These are phyloP conservation scores for Podospora anserina DNA, from an alignment of 495 filamentous ascomycete species.

Conservation along the genomic window DNA sequence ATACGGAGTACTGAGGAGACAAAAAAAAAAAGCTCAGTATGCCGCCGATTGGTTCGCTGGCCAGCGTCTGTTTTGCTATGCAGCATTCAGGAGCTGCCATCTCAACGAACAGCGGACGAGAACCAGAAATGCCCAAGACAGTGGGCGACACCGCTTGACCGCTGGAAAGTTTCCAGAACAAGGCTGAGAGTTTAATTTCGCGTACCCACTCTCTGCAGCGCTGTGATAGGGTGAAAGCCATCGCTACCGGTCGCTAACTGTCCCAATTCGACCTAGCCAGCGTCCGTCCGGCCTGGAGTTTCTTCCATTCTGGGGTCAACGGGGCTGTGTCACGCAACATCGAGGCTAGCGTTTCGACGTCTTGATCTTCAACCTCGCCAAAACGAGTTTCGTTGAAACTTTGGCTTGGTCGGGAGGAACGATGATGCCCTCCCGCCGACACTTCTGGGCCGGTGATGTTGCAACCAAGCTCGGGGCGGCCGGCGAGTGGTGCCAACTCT, in stretches of 20 bases:
- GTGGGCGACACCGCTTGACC: conserved; percentile 12
- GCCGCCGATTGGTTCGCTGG: conserved; percentile 23
- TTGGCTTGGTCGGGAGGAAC: background rate
- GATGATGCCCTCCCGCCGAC: background rate
- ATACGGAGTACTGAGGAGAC: background rate
- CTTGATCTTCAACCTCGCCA: background rate
- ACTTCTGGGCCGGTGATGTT: conserved; percentile 3
- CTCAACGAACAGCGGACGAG: background rate
- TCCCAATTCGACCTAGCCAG: background rate
- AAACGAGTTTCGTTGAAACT: conserved; percentile 2
- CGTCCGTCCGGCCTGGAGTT: background rate
- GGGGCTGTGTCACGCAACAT: background rate
- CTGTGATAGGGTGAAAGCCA: conserved; percentile 21
- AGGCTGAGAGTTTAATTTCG: conserved; percentile 33
- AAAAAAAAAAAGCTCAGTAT: background rate
- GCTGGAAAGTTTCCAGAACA: conserved; percentile 19
- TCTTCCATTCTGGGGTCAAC: conserved; percentile 1
- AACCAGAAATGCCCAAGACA: background rate
- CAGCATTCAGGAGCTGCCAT: conserved; percentile 30
- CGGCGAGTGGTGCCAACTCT: background rate
- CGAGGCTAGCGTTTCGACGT: background rate
- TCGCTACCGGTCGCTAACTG: conserved; percentile 16
- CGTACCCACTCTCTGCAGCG: conserved; percentile 15
- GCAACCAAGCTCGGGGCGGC: background rate
- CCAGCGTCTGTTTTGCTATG: conserved; percentile 29